Base-by-base conservation (phyloP, 164 flowering plant genomes). In the Amborella trichopoda region DNA sequence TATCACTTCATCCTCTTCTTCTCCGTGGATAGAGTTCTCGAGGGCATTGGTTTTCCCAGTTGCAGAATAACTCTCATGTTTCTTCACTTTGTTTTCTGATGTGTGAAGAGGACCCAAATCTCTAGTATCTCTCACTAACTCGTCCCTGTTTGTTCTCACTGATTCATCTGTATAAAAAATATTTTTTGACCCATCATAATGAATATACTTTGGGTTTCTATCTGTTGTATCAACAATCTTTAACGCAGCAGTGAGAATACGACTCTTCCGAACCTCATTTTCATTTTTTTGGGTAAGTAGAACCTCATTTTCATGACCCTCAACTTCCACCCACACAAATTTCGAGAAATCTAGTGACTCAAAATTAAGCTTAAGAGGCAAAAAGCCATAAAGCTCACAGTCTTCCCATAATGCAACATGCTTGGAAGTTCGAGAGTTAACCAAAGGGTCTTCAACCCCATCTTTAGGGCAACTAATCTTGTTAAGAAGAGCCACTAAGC, bases 1-100 rank as follows among this genome's bases (percentile, higher is more conserved):
- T 68, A 88, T 88, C 32, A 79, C 83, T 69, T 87, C 96, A 40
- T 88, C 94, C 42, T 87, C 94, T 49, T 86, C 96, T 10, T 45
- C 26, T 10, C 28, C 18, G 26, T 10, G 11, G 16, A 23, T 42
- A 53, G 28, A 20, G 13, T 37, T 44, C 26, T n/a, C 24, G 6
- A 23, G 39, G 23, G 6, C 18, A 6, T n/a, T 26, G n/a, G 40
- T 20, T 14, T 17, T 14, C 47, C 40, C 48, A 32, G 2, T 23
- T 25, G 6, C 50, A 46, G 12, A 26, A 21, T 21, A 30, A 43
- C 28, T 28, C 22, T 40, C 11, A 46, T 44, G 47, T 37, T 52
- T 23, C 8, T 27, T 18, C 16, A 44, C 28, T 22, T 21, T 38
- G 10, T 32, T 16, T 19, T 21, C n/a, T 30, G 52, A 32, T 27